phyloP scores from a whole-genome alignment of 352 stramenopile species.

The Phytophthora colocasiae region DNA sequence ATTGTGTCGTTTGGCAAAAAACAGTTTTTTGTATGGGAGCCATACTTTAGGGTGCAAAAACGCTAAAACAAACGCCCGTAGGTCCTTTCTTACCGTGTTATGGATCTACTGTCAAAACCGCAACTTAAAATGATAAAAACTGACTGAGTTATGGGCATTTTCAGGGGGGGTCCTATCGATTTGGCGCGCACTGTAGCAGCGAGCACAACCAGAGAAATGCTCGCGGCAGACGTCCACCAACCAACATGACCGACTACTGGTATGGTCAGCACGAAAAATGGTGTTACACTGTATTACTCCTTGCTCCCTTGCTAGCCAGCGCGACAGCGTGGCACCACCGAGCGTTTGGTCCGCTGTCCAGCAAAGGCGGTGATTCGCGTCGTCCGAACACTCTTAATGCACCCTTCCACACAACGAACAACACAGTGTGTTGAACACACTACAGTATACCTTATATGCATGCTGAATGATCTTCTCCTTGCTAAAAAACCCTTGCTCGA shows the following conservation, averaged over 20 bases:
- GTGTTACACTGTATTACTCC: not conserved
- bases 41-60: too few species aligned
- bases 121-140: too few species aligned
- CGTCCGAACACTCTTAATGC: conserved; percentile 4
- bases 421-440: too few species aligned
- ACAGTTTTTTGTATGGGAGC: too few species aligned
- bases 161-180: too few species aligned
- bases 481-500: not conserved
- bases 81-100: too few species aligned
- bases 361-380: conserved; percentile 9
- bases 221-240: conserved; percentile 1
- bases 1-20: too few species aligned
- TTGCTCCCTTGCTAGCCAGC: conserved; percentile 3
- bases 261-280: not conserved
- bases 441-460: too few species aligned
- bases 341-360: conserved; percentile 5
- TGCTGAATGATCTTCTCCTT: not conserved
- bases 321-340: conserved; percentile 14
- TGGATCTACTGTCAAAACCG: too few species aligned
- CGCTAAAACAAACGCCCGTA: too few species aligned
- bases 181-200: too few species aligned
- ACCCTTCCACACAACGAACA: not conserved
- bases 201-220: conserved; percentile 7
- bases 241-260: not conserved
- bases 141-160: too few species aligned